Base-by-base conservation (phyloP, 768 basidiomycete species). In the Tricholoma sp. region DNA sequence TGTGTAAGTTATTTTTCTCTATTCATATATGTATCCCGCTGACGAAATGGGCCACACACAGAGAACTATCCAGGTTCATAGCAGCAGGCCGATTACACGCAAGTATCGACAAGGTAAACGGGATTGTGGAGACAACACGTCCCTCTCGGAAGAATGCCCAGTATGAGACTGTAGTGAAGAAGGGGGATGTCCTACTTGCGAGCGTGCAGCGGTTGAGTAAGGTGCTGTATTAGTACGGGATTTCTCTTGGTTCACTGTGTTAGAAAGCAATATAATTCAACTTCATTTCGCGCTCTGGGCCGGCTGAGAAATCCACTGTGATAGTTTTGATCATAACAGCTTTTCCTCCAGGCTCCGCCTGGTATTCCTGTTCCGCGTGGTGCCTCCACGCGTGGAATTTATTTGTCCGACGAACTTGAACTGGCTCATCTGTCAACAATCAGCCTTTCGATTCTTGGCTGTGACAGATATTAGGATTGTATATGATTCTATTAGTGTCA, bases 101-200 rank as follows among this genome's bases (percentile, higher is more conserved):
- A 63, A 85, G 86, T 1, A 98, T 98, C 57, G 95, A 98, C 77
- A 91, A 92, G 65, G 96, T 98, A n/a, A 80, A 88, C 55, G 92
- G 94, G 0, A 81, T 98, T 36, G 94, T 98, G 13, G 91, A 94
- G 74, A 98, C 96, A 24, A 94, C 90, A 49, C 79, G 92, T 11
- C 79, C 76, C 11, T 72, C 70, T 0, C 61, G 75, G 18, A 81
- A 97, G 80, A 90, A 85, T 52, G 86, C 88, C 42, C 89, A 94
- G 65, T 97, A 96, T 68, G 94, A 96, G 67, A 86, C 85, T 36
- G 89, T 98, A n/a, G 81, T 99, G 52, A 89, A 88, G 70, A 88
- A 94, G 74, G 95, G 95, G 1, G 96, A 99, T 70, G 70, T 93
- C 29, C 71, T 99, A 60, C 73, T 98, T 39, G 93, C 89, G 65